Conservation (phyloP, 371 early-diverging fungal species). For the Actinomucor elegans region DNA sequence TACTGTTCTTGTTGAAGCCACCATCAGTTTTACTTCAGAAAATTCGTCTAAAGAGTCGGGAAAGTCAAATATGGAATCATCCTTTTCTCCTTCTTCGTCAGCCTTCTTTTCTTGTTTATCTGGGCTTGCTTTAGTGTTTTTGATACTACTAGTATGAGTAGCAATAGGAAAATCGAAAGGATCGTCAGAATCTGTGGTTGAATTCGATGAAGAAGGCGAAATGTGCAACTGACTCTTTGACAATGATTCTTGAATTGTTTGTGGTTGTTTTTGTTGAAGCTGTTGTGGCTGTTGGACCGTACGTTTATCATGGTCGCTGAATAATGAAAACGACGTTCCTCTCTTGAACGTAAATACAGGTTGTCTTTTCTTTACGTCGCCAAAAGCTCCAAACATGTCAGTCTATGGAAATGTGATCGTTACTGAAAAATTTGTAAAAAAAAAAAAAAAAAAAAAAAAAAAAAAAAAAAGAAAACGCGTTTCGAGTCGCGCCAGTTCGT, state of each 20-base stretch:
- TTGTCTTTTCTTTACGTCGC: not conserved
- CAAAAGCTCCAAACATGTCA: not conserved
- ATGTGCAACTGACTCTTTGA: too few relatives aligned
- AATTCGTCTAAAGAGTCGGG: conserved; percentile 4
- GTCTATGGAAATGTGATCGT: not conserved
- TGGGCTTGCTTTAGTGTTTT: too few relatives aligned
- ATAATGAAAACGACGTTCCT: too few relatives aligned
- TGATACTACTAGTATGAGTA: not conserved
- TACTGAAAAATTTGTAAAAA: not conserved
- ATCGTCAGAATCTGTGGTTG: not conserved
- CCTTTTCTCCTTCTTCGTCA: not conserved
- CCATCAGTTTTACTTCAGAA: conserved; percentile 14
- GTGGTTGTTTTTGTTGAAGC: too few relatives aligned
- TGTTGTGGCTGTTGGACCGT: too few relatives aligned
- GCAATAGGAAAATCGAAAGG: not conserved
- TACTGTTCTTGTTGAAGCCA: conserved; percentile 1
- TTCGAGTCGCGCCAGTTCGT: not conserved
- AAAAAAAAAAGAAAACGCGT: not conserved
- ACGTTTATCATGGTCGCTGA: too few relatives aligned
- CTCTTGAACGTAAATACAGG: not conserved
- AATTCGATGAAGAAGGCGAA: not conserved
- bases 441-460: not conserved
- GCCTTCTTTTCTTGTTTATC: too few relatives aligned
- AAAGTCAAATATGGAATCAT: conserved; percentile 16
- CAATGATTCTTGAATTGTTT: too few relatives aligned